Conservation (phyloP, 1,284 basidiomycete genomes). For the Trichosporon faecale region DNA sequence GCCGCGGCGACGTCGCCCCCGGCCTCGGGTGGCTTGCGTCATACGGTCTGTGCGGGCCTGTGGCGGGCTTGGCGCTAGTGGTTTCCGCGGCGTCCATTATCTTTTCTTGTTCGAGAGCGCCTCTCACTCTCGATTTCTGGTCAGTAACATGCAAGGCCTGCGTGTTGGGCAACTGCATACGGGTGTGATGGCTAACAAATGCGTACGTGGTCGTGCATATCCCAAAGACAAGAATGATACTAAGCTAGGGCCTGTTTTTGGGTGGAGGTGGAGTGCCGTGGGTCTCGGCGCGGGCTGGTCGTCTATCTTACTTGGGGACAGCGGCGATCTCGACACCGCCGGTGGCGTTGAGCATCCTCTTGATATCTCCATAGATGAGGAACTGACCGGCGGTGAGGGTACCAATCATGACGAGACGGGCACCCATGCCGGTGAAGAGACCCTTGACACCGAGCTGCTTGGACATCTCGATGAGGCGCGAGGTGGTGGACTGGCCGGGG, state of each 20-base stretch:
- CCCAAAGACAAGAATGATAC: slow-evolving; percentile 5
- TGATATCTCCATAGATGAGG: slow-evolving; percentile 56
- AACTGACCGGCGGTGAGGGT: slow-evolving; percentile 59
- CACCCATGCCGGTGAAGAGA: slow-evolving; percentile 57
- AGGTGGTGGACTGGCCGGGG: slow-evolving; percentile 56
- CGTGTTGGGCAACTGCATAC: background rate
- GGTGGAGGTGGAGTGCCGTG: background rate
- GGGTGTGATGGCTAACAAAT: background rate
- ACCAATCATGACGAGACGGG: slow-evolving; percentile 56
- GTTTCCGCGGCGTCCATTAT: background rate
- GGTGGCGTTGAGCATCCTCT: slow-evolving; percentile 55
- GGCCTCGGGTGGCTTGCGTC: background rate
- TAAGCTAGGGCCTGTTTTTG: background rate
- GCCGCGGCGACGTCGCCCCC: background rate
- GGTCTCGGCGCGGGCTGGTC: background rate
- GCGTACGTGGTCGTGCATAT: slow-evolving; percentile 5
- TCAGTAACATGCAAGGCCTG: background rate
- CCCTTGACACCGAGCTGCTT: slow-evolving; percentile 56
- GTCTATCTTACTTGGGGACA: slow-evolving; percentile 42
- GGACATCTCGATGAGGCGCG: slow-evolving; percentile 55
- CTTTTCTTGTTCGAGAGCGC: background rate
- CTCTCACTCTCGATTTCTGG: background rate
- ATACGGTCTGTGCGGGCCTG: background rate
- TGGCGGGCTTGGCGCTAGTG: background rate
- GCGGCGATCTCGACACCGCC: slow-evolving; percentile 53